Conservation (phyloP, 2,329 filamentous ascomycete genomes). For the Microcyclospora tardicrescens region DNA sequence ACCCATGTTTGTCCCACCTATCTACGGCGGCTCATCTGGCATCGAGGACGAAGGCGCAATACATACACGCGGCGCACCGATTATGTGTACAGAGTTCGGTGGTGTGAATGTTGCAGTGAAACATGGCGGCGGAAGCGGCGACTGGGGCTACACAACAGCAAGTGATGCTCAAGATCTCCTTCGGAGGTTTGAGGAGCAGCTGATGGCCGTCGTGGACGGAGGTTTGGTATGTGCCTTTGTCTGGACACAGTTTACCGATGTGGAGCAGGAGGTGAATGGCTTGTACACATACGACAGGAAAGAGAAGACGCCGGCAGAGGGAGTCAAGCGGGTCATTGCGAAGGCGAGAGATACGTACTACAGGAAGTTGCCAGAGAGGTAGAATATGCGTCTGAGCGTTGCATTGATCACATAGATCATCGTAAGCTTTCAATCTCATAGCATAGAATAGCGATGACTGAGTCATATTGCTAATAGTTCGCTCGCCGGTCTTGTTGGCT, state of each 20-base stretch:
- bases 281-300: conserved; percentile 50
- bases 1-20: conserved; percentile 42
- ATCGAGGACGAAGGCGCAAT: conserved; percentile 34
- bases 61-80: conserved; percentile 43
- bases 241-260: conserved; percentile 49
- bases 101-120: conserved; percentile 51
- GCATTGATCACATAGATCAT: no score
- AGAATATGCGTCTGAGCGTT: no score
- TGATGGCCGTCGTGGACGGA: conserved; percentile 43
- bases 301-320: conserved; percentile 45
- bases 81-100: conserved; percentile 56
- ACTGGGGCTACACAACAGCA: conserved; percentile 59
- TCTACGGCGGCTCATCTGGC: conserved; percentile 21
- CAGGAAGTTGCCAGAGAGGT: conserved; percentile 3
- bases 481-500: no score
- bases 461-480: no score
- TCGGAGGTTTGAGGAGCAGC: conserved; percentile 43
- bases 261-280: conserved; percentile 58
- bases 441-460: no score
- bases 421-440: no score
- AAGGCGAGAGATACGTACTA: conserved; percentile 38
- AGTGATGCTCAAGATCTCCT: conserved; percentile 47
- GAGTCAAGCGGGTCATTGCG: conserved; percentile 47
- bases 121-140: conserved; percentile 29
- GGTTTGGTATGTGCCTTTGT: conserved; percentile 51